Evolutionary conservation across 1,284 basidiomycete species (phyloP).

Genomic region (Marasmius sp.): DNA sequence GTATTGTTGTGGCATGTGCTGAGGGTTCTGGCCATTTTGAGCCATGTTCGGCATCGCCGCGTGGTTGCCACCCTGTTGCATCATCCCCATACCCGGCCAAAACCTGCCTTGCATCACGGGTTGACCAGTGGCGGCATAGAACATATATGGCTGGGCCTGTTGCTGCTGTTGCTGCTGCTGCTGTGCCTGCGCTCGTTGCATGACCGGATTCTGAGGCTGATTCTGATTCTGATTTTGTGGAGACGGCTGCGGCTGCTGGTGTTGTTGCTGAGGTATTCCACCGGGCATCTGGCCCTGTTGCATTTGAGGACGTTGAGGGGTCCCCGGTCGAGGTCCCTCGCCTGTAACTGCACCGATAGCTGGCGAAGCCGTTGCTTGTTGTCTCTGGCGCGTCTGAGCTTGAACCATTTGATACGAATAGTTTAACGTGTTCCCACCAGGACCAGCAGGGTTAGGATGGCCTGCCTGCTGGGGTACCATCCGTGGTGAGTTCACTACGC

Average conservation of each 20-base stretch:
- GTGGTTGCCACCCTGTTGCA: not conserved
- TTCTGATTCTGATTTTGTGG: constrained; percentile 2
- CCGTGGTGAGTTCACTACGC: constrained; percentile 1
- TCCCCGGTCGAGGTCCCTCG: not conserved
- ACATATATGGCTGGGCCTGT: not conserved
- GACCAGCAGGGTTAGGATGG: not conserved
- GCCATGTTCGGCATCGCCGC: not conserved
- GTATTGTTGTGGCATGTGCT: not conserved
- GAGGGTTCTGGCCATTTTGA: not conserved
- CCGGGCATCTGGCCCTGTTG: not conserved
- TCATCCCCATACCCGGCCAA: not conserved
- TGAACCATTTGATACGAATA: not conserved
- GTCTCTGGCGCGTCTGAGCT: not conserved
- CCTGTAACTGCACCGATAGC: not conserved
- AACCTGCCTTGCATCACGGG: not conserved
- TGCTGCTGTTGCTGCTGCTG: constrained; percentile 5
- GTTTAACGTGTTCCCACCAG: not conserved
- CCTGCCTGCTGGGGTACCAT: not conserved
- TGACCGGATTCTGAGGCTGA: constrained; percentile 11
- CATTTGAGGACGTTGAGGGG: not conserved
- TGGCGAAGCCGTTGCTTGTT: not conserved
- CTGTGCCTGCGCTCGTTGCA: constrained; percentile 19
- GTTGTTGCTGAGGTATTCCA: not conserved
- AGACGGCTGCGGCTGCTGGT: not conserved
- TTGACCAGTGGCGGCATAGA: not conserved